phyloP scores from a whole-genome alignment of 139 green algal species.

The Chlorella ohadii region DNA sequence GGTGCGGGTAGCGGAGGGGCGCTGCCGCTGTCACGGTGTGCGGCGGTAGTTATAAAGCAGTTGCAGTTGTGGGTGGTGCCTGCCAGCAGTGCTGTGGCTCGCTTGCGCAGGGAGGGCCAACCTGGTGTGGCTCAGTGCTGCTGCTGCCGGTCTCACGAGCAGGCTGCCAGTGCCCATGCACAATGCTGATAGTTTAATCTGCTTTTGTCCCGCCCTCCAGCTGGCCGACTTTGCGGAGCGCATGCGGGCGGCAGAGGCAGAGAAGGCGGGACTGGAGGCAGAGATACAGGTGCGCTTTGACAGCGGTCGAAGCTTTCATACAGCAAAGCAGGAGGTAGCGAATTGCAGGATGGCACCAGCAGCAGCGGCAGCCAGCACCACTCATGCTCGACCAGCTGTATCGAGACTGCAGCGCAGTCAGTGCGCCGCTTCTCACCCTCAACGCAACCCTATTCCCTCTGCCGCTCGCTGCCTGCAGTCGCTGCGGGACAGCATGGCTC shows the following conservation, averaged over 20 bases:
- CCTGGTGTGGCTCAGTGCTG: too few species aligned
- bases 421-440: too few species aligned
- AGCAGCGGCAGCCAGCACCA: too few species aligned
- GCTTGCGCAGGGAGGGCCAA: too few species aligned
- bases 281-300: conserved; percentile 52
- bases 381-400: too few species aligned
- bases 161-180: too few species aligned
- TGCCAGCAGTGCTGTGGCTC: not conserved
- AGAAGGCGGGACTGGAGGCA: conserved; percentile 71
- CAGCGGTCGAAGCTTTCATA: too few species aligned
- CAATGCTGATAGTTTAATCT: not conserved
- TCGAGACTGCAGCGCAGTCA: too few species aligned
- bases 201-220: not conserved
- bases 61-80: not conserved
- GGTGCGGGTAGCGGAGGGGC: conserved; percentile 1
- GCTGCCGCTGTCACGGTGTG: not conserved
- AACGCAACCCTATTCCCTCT: not conserved
- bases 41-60: too few species aligned
- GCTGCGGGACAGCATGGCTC: conserved; percentile 67
- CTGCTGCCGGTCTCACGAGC: too few species aligned
- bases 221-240: conserved; percentile 74
- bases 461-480: not conserved
- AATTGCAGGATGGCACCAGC: too few species aligned
- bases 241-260: conserved; percentile 68
- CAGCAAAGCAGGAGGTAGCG: too few species aligned